Conservation (phyloP, 768 basidiomycete genomes). For the Boletus speciosus region DNA sequence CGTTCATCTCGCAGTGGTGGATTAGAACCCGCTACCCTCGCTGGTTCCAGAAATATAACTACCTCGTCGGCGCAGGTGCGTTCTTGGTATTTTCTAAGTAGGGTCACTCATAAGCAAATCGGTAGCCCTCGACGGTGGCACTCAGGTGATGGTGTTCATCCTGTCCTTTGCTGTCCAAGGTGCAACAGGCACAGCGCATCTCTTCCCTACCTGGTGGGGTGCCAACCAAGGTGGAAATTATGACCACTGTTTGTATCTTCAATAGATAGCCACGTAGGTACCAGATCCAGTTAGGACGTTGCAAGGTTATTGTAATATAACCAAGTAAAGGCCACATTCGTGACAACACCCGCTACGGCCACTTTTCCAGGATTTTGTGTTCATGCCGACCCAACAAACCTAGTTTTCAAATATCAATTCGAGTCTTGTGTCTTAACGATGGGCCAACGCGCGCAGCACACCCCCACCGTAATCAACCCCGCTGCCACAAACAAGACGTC, state of each 20-base stretch:
- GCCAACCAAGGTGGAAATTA: slow-evolving; percentile 50
- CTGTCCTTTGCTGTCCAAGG: slow-evolving; percentile 50
- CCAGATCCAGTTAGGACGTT: too few species aligned
- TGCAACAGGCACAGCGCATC: slow-evolving; percentile 43
- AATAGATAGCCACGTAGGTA: background rate
- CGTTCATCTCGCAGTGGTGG: slow-evolving; percentile 37
- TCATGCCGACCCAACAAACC: too few species aligned
- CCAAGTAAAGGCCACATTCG: too few species aligned
- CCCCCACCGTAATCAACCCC: too few species aligned
- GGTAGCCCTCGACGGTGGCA: slow-evolving; percentile 36
- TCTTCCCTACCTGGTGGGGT: slow-evolving; percentile 60
- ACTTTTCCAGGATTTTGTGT: too few species aligned
- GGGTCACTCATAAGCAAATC: background rate
- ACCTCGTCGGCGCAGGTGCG: slow-evolving; percentile 41
- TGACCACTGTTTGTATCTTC: slow-evolving; percentile 23
- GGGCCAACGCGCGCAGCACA: too few species aligned
- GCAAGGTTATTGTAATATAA: too few species aligned
- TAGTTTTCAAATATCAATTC: too few species aligned
- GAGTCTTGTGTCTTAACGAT: too few species aligned
- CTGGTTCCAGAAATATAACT: slow-evolving; percentile 39
- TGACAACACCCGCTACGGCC: too few species aligned
- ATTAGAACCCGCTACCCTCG: slow-evolving; percentile 34
- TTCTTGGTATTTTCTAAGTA: background rate
- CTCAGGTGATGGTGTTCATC: slow-evolving; percentile 54
- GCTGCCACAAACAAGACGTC: too few species aligned